Conservation (phyloP, 2,329 filamentous ascomycete species). For the Colletotrichum theobromicola region DNA sequence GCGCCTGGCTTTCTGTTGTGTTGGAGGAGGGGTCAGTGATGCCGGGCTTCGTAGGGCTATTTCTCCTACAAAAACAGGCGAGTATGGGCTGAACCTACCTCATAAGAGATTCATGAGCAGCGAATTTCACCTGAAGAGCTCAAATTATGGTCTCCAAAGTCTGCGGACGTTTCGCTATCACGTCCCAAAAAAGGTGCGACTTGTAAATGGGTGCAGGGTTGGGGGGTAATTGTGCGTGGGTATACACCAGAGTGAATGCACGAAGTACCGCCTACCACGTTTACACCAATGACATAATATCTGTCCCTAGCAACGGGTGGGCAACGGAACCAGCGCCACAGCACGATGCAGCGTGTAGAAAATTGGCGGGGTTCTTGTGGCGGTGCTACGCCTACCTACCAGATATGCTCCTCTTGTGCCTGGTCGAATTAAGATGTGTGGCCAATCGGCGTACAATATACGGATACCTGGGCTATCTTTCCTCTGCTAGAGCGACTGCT, state of each 20-base stretch:
- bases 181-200: background rate
- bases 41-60: background rate
- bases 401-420: no score
- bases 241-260: background rate
- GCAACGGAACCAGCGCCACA: conserved; percentile 1
- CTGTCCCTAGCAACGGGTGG: conserved; percentile 11
- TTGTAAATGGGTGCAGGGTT: background rate
- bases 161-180: background rate
- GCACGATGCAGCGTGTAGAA: background rate
- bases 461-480: no score
- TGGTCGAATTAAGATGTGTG: no score
- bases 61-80: background rate
- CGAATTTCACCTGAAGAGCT: background rate
- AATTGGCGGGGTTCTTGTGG: background rate
- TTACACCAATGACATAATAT: conserved; percentile 14
- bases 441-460: no score
- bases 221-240: background rate
- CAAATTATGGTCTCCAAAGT: background rate
- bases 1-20: conserved; percentile 33
- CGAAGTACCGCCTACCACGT: background rate
- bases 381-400: no score
- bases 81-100: conserved; percentile 9
- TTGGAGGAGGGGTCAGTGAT: conserved; percentile 4
- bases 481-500: background rate
- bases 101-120: background rate